These are phyloP conservation scores for Rutstroemia sp. DNA, from an alignment of 2,329 filamentous ascomycete genomes.

Conservation along the genomic window DNA sequence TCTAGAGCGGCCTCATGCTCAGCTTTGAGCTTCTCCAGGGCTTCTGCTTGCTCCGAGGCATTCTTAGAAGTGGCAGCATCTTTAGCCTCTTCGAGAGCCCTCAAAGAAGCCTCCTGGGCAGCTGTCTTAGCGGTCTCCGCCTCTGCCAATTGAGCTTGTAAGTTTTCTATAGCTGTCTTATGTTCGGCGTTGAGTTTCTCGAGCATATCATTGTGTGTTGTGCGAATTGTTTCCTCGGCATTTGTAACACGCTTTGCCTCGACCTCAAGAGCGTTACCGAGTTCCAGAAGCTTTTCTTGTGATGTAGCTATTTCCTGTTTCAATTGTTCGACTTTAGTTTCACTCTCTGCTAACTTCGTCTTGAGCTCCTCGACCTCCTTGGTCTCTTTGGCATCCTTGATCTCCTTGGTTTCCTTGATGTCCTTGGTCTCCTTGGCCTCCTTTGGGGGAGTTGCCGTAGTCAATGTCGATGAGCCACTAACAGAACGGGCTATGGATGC, in stretches of 20 bases:
- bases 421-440: constrained; percentile 10
- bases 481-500: constrained; percentile 31
- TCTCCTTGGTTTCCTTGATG: not conserved
- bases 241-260: constrained; percentile 32
- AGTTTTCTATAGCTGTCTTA: constrained; percentile 20
- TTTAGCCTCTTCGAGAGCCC: constrained; percentile 27
- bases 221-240: constrained; percentile 35
- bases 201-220: constrained; percentile 40
- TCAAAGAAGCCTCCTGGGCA: constrained; percentile 24
- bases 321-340: constrained; percentile 49
- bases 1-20: constrained; percentile 17
- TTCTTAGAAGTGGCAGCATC: constrained; percentile 20
- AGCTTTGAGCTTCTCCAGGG: constrained; percentile 32
- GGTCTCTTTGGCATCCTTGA: no score
- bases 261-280: constrained; percentile 44
- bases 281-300: constrained; percentile 46
- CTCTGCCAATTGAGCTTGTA: constrained; percentile 24
- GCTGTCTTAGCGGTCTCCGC: constrained; percentile 18
- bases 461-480: constrained; percentile 11
- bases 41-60: constrained; percentile 35
- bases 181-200: constrained; percentile 30
- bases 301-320: constrained; percentile 49
- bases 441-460: not conserved
- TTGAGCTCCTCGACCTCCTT: constrained; percentile 27
- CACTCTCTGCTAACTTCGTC: constrained; percentile 48